Evolutionary conservation across 2,329 filamentous ascomycete genomes (phyloP).

Genomic region (Fusarium buxicola): DNA sequence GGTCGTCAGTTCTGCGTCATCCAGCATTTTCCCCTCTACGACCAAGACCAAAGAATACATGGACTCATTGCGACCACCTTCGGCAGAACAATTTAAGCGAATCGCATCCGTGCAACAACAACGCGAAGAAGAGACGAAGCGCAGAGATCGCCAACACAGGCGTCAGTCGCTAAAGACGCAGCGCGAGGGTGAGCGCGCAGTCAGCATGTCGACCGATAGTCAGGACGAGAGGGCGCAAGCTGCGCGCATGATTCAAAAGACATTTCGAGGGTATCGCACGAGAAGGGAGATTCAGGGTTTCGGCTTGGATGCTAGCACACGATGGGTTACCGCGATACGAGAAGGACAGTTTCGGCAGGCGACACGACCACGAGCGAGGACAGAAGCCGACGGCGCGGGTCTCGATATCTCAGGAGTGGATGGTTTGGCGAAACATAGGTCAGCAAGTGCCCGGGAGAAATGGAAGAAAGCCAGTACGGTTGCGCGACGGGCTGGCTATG

Average conservation of each 20-base stretch:
- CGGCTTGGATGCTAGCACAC: conserved; percentile 73
- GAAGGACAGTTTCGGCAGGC: conserved; percentile 67
- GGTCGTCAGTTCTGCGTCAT: conserved; percentile 33
- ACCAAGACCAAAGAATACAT: conserved; percentile 58
- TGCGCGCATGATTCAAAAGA: conserved; percentile 72
- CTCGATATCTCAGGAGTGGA: conserved; percentile 22
- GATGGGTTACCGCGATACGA: conserved; percentile 76
- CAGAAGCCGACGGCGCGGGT: conserved; percentile 21
- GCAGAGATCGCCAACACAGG: conserved; percentile 53
- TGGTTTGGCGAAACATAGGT: conserved; percentile 23
- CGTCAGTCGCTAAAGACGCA: conserved; percentile 52
- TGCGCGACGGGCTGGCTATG: conserved; percentile 76
- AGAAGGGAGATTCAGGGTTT: conserved; percentile 77
- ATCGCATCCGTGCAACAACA: conserved; percentile 63
- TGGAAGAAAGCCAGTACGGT: conserved; percentile 82
- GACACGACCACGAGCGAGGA: conserved; percentile 57
- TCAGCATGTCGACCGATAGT: conserved; percentile 20
- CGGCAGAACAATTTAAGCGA: conserved; percentile 58
- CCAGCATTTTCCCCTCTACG: conserved; percentile 18
- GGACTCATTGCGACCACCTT: conserved; percentile 62
- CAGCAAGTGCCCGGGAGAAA: conserved; percentile 67
- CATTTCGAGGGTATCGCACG: conserved; percentile 81
- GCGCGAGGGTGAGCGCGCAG: conserved; percentile 31
- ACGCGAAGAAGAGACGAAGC: conserved; percentile 58
- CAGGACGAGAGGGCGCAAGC: conserved; percentile 55